Percentiles rank a stretch among this genome's conserved stretches.
phyloP scores from a whole-genome alignment of 2,329 filamentous ascomycete genomes.

The Grosmannia serpens region DNA sequence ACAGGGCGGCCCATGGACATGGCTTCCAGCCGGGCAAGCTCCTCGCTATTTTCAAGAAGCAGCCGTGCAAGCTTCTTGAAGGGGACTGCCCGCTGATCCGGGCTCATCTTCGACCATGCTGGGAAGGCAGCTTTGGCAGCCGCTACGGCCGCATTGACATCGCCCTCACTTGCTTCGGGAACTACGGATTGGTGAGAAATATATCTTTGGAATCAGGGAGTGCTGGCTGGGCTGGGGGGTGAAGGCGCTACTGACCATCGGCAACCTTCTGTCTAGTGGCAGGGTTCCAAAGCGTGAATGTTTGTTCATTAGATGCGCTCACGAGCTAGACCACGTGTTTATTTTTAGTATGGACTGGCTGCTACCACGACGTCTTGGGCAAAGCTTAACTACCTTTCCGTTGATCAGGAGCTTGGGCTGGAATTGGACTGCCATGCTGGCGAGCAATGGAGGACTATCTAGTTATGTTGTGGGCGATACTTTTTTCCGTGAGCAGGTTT shows the following conservation, averaged over 20 bases:
- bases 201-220: background rate
- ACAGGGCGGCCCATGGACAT: slow-evolving; percentile 33
- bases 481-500: too few relatives aligned
- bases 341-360: background rate
- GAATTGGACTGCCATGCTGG: slow-evolving; percentile 7
- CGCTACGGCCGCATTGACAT: slow-evolving; percentile 30
- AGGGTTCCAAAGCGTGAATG: slow-evolving; percentile 32
- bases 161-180: slow-evolving; percentile 30
- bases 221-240: too few relatives aligned
- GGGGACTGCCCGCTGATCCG: slow-evolving; percentile 23
- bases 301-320: slow-evolving; percentile 31
- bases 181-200: slow-evolving; percentile 16
- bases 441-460: background rate
- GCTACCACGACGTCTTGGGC: background rate
- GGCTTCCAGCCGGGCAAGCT: slow-evolving; percentile 33
- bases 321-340: slow-evolving; percentile 22
- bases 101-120: slow-evolving; percentile 29
- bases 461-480: too few relatives aligned
- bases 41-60: slow-evolving; percentile 25
- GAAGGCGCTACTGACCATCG: slow-evolving; percentile 14
- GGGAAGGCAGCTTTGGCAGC: slow-evolving; percentile 32
- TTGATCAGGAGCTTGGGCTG: slow-evolving; percentile 37
- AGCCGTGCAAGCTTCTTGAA: slow-evolving; percentile 34
- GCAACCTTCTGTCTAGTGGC: slow-evolving; percentile 26
- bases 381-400: slow-evolving; percentile 25